Evolutionary conservation across 2,329 filamentous ascomycete genomes (phyloP).

Genomic region (Malbranchea cinnamomea): DNA sequence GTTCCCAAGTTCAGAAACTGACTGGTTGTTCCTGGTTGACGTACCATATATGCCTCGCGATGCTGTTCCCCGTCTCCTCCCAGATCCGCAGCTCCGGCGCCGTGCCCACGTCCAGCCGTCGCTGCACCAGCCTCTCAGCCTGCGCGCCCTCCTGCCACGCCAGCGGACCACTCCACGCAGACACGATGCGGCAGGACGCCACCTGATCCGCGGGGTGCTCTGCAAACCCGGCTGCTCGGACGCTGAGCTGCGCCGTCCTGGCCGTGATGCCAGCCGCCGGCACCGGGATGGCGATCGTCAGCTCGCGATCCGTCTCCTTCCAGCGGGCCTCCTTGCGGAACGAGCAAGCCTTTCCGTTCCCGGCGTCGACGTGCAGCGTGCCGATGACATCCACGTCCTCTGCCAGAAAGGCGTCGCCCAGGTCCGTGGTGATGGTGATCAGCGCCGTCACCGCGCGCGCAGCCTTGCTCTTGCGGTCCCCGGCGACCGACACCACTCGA

Average conservation of each 20-base stretch:
- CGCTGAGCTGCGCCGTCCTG: constrained; percentile 3
- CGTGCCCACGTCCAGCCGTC: constrained; percentile 34
- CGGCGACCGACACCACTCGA: constrained; percentile 28
- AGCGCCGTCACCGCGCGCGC: constrained; percentile 31
- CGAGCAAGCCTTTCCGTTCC: constrained; percentile 18
- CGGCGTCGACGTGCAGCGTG: constrained; percentile 19
- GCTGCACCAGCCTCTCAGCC: constrained; percentile 39
- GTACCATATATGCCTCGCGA: constrained; percentile 57
- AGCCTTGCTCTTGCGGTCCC: constrained; percentile 17
- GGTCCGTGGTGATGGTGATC: constrained; percentile 52
- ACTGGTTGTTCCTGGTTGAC: constrained; percentile 5
- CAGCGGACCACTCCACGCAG: constrained; percentile 39
- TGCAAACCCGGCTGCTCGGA: constrained; percentile 1
- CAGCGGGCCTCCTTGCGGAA: constrained; percentile 28
- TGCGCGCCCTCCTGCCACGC: constrained; percentile 26
- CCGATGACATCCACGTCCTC: constrained; percentile 30
- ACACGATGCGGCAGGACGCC: constrained; percentile 39
- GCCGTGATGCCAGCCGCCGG: constrained; percentile 3
- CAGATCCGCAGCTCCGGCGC: constrained; percentile 34
- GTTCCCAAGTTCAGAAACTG: neutral
- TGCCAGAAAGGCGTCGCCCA: constrained; percentile 50
- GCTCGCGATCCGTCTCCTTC: constrained; percentile 28
- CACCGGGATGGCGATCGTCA: constrained; percentile 27
- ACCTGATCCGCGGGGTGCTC: constrained; percentile 13
- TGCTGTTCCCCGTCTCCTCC: constrained; percentile 59